A percentile compares a stretch with the other conserved stretches of the same genome.
These are phyloP conservation scores for Atkinsonella hypoxylon DNA, from an alignment of 2,329 filamentous ascomycete species.

Conservation along the genomic window DNA sequence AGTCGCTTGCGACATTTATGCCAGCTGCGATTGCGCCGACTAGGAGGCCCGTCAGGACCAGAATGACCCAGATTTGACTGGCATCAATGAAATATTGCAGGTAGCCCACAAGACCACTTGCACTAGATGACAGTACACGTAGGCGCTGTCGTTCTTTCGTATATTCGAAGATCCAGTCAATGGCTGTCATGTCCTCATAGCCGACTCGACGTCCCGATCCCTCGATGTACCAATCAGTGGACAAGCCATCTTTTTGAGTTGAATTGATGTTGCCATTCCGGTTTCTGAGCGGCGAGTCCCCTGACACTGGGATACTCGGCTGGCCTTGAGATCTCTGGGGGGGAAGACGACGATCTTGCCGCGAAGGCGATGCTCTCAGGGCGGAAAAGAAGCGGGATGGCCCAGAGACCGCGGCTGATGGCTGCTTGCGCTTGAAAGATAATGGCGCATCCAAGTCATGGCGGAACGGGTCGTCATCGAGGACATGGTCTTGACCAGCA, in stretches of 20 bases:
- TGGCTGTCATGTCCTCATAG: constrained; percentile 92
- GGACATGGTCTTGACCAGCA: constrained; percentile 22
- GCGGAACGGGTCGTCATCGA: constrained; percentile 45
- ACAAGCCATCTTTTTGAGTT: constrained; percentile 32
- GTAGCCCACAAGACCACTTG: constrained; percentile 61
- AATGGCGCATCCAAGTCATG: constrained; percentile 38
- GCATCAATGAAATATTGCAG: constrained; percentile 64
- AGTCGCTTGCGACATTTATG: constrained; percentile 85
- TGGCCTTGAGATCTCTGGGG: background rate
- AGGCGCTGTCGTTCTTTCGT: constrained; percentile 87
- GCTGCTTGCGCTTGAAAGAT: constrained; percentile 63
- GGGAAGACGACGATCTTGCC: background rate
- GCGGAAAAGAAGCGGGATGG: constrained; percentile 37
- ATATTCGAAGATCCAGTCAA: constrained; percentile 99
- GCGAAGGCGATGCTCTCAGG: constrained; percentile 23
- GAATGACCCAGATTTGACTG: constrained; percentile 82
- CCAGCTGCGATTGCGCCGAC: constrained; percentile 75
- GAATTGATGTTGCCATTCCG: constrained; percentile 9
- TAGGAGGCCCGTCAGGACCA: constrained; percentile 74
- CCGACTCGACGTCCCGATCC: constrained; percentile 81
- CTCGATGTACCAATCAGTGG: constrained; percentile 78
- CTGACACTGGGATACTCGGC: constrained; percentile 4
- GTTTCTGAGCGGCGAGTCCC: constrained; percentile 8
- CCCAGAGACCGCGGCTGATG: constrained; percentile 32
- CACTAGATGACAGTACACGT: constrained; percentile 59